Evolutionary conservation across 1,139 yeast species (phyloP).

Genomic region (Hyphopichia wangnamkhiaoensis): DNA sequence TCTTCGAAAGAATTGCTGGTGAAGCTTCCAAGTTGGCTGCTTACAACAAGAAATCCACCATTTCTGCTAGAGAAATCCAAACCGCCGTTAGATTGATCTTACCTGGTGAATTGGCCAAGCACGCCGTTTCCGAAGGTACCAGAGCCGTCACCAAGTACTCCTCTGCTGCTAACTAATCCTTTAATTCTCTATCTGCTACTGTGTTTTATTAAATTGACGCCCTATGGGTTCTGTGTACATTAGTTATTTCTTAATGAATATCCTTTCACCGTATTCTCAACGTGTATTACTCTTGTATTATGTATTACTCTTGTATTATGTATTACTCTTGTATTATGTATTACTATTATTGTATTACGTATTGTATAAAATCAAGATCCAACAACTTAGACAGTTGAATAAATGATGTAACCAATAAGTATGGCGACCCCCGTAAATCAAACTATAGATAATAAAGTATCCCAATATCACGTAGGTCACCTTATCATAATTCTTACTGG

Average conservation of each 20-base stretch:
- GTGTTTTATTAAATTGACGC: conserved; percentile 7
- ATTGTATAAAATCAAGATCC: too few species aligned
- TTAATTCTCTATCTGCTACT: conserved; percentile 5
- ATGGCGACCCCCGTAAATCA: conserved; percentile 67
- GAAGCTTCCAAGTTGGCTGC: conserved; percentile 99
- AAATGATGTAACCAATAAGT: conserved; percentile 72
- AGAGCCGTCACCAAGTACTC: conserved; percentile 99
- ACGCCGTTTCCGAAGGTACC: conserved; percentile 99
- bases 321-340: too few species aligned
- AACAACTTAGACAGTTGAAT: conserved; percentile 55
- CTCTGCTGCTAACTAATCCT: conserved; percentile 61
- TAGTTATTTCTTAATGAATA: conserved; percentile 16
- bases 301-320: too few species aligned
- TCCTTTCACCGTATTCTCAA: conserved; percentile 4
- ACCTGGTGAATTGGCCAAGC: conserved; percentile 99
- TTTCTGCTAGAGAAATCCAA: conserved; percentile 98
- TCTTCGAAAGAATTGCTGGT: conserved; percentile 91
- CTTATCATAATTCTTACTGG: neutral
- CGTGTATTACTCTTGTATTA: too few species aligned
- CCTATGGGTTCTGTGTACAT: conserved; percentile 15
- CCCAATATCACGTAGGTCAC: conserved; percentile 19
- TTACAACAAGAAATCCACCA: conserved; percentile 98
- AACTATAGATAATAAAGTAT: conserved; percentile 54
- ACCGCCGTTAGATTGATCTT: conserved; percentile 98
- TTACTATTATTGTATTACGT: too few species aligned